Base-by-base conservation (phyloP, 495 filamentous ascomycete species). In the Oidiodendron maius region DNA sequence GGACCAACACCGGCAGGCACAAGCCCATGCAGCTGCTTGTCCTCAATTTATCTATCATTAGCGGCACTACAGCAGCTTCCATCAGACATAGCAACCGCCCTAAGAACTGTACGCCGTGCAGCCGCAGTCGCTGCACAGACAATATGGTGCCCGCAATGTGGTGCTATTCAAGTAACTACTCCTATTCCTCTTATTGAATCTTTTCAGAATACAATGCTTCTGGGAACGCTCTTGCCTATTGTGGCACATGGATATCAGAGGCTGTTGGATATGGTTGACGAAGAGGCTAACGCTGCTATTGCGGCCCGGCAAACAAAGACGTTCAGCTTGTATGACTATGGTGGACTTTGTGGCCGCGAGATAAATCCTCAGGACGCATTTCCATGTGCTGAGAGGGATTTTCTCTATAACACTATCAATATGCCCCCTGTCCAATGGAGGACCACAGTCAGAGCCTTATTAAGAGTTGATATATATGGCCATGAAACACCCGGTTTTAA, bases 191-290 rank as follows among this genome's bases (percentile, higher is more conserved):
- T 62, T n/a, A 65, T 74, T 42, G 61, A 62, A 12, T 28, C 62
- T 37, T 68, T 76, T 55, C 82, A 86, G 48, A 85, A 77, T 56
- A 70, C 81, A 32, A 85, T 86, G 81, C 74, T 84, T 46, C 73
- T 82, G 10, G 81, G 76, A 5, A 78, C 81, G 0, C 66, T 86
- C 8, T 66, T 87, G 17, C 81, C 78, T 16, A 76, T 80, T 11
- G 68, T 83, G 23, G 77, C 78, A 16, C 73, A 82, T 58, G 69
- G 76, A 2, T 87, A 79, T 60, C 62, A 61, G 44, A 61, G 49
- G 36, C 68, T 79, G 23, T 57, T 79, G 1, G 48, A 36, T 15
- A 65, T 71, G 51, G 61, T 77, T 13, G 74, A 79, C 48, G 59
- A 57, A 15, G 68, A 70, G 35, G 58, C 68, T 1, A 44, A 59